Evolutionary conservation across 2,329 filamentous ascomycete genomes (phyloP).

Genomic region (Aspergillus aculeatus): DNA sequence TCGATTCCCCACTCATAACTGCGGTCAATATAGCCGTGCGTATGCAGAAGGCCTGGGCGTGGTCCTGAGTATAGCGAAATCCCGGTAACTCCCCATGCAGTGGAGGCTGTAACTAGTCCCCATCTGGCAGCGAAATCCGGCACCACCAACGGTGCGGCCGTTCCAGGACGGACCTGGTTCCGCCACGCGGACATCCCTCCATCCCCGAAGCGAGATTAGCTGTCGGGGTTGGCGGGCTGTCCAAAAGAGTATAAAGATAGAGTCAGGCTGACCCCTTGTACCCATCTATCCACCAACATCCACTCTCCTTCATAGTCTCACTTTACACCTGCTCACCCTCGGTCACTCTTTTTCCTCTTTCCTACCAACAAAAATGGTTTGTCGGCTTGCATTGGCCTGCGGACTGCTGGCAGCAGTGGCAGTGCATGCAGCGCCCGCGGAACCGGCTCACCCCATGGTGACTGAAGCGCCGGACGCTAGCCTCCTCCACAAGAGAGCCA

Average conservation of each 20-base stretch:
- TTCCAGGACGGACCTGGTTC: neutral
- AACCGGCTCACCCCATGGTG: neutral
- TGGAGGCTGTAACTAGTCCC: too few relatives aligned
- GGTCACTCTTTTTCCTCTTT: too few relatives aligned
- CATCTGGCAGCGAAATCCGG: neutral
- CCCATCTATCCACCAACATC: neutral
- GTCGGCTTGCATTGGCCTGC: neutral
- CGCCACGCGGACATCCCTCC: neutral
- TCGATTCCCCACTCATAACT: too few relatives aligned
- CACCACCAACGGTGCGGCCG: neutral
- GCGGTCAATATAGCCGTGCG: too few relatives aligned
- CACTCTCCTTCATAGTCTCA: neutral
- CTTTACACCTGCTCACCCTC: neutral
- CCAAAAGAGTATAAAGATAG: neutral
- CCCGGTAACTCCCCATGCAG: too few relatives aligned
- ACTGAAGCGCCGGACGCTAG: neutral
- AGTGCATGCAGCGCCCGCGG: neutral
- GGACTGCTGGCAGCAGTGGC: neutral
- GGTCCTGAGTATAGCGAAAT: too few relatives aligned
- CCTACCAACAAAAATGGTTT: neutral
- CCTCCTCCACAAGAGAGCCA: neutral
- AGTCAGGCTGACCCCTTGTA: neutral
- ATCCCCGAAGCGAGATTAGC: neutral
- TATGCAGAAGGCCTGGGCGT: too few relatives aligned
- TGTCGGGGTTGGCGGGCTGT: too few relatives aligned